A percentile compares a stretch with the other conserved stretches of the same genome.
phyloP scores from a whole-genome alignment of 192 early-diverging fungal species.

The Paraglomus occultum region DNA sequence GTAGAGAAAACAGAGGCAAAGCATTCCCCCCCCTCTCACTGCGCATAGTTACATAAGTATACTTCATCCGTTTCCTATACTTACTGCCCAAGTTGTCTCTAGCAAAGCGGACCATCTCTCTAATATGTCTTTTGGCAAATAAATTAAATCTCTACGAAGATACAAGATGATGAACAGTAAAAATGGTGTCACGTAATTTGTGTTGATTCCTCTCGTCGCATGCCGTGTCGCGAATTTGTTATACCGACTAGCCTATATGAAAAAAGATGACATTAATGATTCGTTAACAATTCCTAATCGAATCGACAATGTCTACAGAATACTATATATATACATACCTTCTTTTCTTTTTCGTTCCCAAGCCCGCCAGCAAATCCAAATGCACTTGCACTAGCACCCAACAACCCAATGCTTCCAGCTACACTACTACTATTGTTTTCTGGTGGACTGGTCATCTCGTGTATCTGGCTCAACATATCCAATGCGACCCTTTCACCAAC shows the following conservation, averaged over 20 bases:
- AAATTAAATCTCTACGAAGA: conserved; percentile 40
- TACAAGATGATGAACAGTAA: conserved; percentile 41
- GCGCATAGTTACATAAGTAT: neutral
- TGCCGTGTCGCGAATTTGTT: conserved; percentile 47
- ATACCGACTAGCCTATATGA: conserved; percentile 38
- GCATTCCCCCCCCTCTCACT: too few species aligned
- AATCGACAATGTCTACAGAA: neutral
- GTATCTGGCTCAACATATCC: conserved; percentile 31
- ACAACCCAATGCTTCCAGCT: conserved; percentile 24
- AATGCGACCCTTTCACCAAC: conserved; percentile 31
- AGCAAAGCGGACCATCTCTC: conserved; percentile 33
- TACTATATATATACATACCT: conserved; percentile 15
- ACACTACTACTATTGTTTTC: conserved; percentile 24
- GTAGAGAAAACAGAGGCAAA: neutral
- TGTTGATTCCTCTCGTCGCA: conserved; percentile 35
- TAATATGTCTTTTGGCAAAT: conserved; percentile 37
- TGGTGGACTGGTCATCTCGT: neutral
- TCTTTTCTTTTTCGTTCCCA: conserved; percentile 31
- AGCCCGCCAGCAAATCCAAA: conserved; percentile 30
- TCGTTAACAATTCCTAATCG: neutral
- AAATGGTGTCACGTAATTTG: conserved; percentile 37
- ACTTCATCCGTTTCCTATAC: neutral
- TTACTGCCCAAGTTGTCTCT: conserved; percentile 41
- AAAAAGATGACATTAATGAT: neutral
- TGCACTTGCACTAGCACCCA: conserved; percentile 11